These are phyloP conservation scores for Lentinula novae-zelandiae DNA, from an alignment of 1,284 basidiomycete species.

Conservation along the genomic window DNA sequence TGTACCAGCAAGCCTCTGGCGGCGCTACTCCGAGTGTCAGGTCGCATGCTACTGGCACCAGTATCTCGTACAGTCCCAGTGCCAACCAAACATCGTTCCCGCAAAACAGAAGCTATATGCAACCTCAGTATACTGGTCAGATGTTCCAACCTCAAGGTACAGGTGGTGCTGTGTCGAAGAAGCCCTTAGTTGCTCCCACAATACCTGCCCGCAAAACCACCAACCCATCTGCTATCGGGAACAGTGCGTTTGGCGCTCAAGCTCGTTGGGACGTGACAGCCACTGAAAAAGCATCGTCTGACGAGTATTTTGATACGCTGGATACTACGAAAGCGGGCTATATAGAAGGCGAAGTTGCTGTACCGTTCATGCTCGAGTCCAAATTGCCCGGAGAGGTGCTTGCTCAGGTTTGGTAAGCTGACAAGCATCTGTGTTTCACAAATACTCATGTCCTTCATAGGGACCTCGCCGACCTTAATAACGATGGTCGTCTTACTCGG, in stretches of 20 bases:
- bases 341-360: slow-evolving; percentile 92
- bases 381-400: slow-evolving; percentile 82
- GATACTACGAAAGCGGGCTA: slow-evolving; percentile 77
- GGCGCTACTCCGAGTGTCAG: slow-evolving; percentile 29
- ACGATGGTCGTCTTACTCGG: slow-evolving; percentile 82
- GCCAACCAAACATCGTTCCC: slow-evolving; percentile 41
- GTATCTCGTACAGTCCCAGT: slow-evolving; percentile 53
- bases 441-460: slow-evolving; percentile 35
- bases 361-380: slow-evolving; percentile 95
- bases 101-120: slow-evolving; percentile 33
- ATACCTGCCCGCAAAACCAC: slow-evolving; percentile 34
- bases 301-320: slow-evolving; percentile 81
- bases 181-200: slow-evolving; percentile 23
- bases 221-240: slow-evolving; percentile 30
- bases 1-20: slow-evolving; percentile 83
- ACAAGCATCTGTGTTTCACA: slow-evolving; percentile 3
- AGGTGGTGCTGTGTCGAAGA: slow-evolving; percentile 29
- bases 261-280: slow-evolving; percentile 83
- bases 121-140: slow-evolving; percentile 66
- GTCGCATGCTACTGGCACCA: slow-evolving; percentile 59
- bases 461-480: slow-evolving; percentile 92
- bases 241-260: slow-evolving; percentile 25
- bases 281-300: slow-evolving; percentile 77
- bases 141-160: slow-evolving; percentile 37
- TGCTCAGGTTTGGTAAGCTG: slow-evolving; percentile 84